Conservation (phyloP, 805 yeast genomes). For the Yarrowia porcina region DNA sequence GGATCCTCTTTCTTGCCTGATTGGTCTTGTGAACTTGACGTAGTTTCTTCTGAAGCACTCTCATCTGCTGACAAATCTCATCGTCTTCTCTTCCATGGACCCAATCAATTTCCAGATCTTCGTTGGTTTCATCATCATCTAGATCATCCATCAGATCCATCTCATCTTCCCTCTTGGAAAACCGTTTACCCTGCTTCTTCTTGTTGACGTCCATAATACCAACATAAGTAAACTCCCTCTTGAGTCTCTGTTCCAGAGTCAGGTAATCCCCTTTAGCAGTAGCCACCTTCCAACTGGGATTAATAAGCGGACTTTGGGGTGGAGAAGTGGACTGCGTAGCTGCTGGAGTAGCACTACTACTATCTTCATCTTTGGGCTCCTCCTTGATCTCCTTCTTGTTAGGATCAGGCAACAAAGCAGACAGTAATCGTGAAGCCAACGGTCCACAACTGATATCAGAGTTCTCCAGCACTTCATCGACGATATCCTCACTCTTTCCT, state of each 20-base stretch:
- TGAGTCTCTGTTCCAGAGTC: constrained; percentile 80
- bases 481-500: constrained; percentile 55
- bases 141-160: constrained; percentile 27
- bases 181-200: constrained; percentile 32
- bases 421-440: constrained; percentile 71
- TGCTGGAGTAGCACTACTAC: not conserved
- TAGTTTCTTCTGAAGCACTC: constrained; percentile 67
- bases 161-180: constrained; percentile 32
- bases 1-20: constrained; percentile 57
- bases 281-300: constrained; percentile 46
- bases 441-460: constrained; percentile 89
- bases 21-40: constrained; percentile 60
- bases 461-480: constrained; percentile 62
- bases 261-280: constrained; percentile 60
- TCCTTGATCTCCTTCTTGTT: constrained; percentile 21
- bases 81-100: constrained; percentile 81
- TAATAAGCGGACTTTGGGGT: constrained; percentile 2
- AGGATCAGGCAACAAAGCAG: constrained; percentile 59
- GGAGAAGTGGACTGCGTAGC: not conserved
- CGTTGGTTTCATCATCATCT: constrained; percentile 32
- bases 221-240: constrained; percentile 81
- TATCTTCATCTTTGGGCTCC: not conserved
- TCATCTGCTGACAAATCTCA: constrained; percentile 81
- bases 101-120: constrained; percentile 64
- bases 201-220: constrained; percentile 60